Evolutionary conservation across 2,329 filamentous ascomycete genomes (phyloP).

Genomic region (Fusarium sp.): DNA sequence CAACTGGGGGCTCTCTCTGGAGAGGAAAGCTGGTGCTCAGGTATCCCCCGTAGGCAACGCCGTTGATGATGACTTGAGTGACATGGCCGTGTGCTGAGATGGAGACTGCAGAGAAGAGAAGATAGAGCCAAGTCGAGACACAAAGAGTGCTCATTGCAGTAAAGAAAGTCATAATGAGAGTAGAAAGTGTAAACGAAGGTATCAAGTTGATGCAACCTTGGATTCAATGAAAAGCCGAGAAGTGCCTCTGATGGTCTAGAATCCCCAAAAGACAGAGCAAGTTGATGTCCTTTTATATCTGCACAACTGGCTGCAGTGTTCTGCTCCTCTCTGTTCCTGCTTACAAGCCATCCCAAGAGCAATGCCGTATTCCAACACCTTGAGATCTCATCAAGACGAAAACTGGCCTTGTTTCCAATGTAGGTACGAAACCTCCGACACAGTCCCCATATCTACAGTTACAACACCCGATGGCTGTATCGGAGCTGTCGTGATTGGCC

Average conservation of each 20-base stretch:
- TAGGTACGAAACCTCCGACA: slow-evolving; percentile 5
- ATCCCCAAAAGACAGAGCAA: not conserved
- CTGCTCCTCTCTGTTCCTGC: not conserved
- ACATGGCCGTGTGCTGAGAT: slow-evolving; percentile 57
- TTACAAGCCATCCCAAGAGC: not conserved
- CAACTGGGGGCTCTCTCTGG: slow-evolving; percentile 50
- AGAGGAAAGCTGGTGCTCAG: slow-evolving; percentile 53
- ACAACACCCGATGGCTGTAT: slow-evolving; percentile 32
- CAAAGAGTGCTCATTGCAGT: slow-evolving; percentile 15
- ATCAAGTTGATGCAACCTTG: slow-evolving; percentile 12
- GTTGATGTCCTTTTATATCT: slow-evolving; percentile 24
- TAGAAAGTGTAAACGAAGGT: slow-evolving; percentile 23
- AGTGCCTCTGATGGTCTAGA: not conserved
- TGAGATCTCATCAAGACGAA: slow-evolving; percentile 20
- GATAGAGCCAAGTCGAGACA: slow-evolving; percentile 16
- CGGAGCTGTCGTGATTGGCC: slow-evolving; percentile 39
- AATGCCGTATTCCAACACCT: not conserved
- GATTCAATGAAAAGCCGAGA: not conserved
- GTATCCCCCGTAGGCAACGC: slow-evolving; percentile 57
- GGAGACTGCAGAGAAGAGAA: slow-evolving; percentile 16
- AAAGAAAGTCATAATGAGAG: slow-evolving; percentile 14
- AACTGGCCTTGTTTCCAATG: slow-evolving; percentile 27
- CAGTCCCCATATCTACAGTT: not conserved
- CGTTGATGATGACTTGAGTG: slow-evolving; percentile 57
- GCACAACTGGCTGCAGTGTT: not conserved